A percentile compares a stretch with the other conserved stretches of the same genome.
Conservation (phyloP, 2,329 filamentous ascomycete species). For the Mycocentrospora acerina region DNA sequence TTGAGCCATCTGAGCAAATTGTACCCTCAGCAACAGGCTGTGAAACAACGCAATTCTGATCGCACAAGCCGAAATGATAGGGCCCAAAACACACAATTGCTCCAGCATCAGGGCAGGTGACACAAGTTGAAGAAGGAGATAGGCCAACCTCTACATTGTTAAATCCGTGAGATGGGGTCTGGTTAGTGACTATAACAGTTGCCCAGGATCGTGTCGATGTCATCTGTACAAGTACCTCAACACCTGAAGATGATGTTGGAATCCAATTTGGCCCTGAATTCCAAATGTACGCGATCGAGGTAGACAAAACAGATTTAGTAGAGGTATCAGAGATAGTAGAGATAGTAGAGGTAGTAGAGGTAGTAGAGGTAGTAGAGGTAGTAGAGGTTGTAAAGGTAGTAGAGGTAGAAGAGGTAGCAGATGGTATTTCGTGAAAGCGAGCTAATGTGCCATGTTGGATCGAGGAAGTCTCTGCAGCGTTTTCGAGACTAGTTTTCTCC, state of each 20-base stretch:
- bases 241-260: too few species aligned
- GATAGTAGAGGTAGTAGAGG: slow-evolving; percentile 2
- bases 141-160: too few species aligned
- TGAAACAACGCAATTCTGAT: slow-evolving; percentile 44
- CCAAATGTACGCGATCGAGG: too few species aligned
- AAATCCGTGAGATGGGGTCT: too few species aligned
- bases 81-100: slow-evolving; percentile 47
- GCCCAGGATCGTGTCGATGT: too few species aligned
- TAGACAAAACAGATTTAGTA: slow-evolving; percentile 13
- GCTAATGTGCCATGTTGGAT: slow-evolving; percentile 7
- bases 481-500: slow-evolving; percentile 1
- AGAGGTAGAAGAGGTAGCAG: slow-evolving; percentile 12
- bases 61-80: slow-evolving; percentile 48
- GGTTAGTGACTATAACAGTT: too few species aligned
- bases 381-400: not conserved
- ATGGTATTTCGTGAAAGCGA: not conserved
- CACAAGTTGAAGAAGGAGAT: slow-evolving; percentile 9
- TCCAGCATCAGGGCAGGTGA: slow-evolving; percentile 44
- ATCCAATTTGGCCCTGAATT: too few species aligned
- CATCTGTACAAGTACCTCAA: too few species aligned
- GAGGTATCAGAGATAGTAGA: too few species aligned
- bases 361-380: slow-evolving; percentile 1
- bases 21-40: slow-evolving; percentile 47
- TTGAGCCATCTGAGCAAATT: slow-evolving; percentile 43
- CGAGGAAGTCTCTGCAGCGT: too few species aligned